Evolutionary conservation across 2,329 filamentous ascomycete species (phyloP).

Genomic region (Seiridium cupressi): DNA sequence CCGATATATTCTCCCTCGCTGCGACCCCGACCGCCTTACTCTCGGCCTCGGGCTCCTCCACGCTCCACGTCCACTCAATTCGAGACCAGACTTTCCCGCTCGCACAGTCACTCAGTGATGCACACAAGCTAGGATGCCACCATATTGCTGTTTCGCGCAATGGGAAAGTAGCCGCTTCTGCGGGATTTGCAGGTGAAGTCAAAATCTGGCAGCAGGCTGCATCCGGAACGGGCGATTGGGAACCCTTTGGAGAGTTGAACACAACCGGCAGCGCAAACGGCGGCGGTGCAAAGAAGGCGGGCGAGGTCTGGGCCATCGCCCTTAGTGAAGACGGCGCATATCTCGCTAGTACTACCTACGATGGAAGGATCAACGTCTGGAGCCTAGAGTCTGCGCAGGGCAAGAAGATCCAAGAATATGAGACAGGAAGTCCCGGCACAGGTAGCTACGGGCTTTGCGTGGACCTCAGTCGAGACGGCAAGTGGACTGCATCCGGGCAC

Average conservation of each 20-base stretch:
- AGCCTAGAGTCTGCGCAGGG: conserved; percentile 56
- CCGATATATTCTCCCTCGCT: conserved; percentile 82
- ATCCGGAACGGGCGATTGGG: conserved; percentile 59
- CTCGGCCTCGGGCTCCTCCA: conserved; percentile 81
- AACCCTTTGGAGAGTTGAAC: conserved; percentile 42
- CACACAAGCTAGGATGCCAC: conserved; percentile 87
- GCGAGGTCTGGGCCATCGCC: conserved; percentile 83
- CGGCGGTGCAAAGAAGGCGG: conserved; percentile 38
- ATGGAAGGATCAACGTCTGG: conserved; percentile 89
- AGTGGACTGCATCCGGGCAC: conserved; percentile 86
- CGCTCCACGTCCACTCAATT: conserved; percentile 78
- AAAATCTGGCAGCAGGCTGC: conserved; percentile 73
- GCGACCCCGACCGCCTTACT: conserved; percentile 72
- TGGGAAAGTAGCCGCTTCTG: conserved; percentile 73
- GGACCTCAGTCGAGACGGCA: conserved; percentile 76
- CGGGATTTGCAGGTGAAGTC: conserved; percentile 85
- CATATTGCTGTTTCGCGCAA: conserved; percentile 72
- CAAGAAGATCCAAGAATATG: conserved; percentile 75
- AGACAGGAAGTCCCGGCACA: conserved; percentile 68
- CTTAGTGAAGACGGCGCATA: conserved; percentile 81
- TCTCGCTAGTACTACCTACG: conserved; percentile 82
- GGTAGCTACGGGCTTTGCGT: conserved; percentile 90
- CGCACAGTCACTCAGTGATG: conserved; percentile 73
- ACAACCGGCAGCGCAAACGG: conserved; percentile 22
- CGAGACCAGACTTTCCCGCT: conserved; percentile 70